Percentiles rank a stretch among this genome's conserved stretches.
phyloP scores from a whole-genome alignment of 2,329 filamentous ascomycete species.

The Tetracladium maxilliforme region DNA sequence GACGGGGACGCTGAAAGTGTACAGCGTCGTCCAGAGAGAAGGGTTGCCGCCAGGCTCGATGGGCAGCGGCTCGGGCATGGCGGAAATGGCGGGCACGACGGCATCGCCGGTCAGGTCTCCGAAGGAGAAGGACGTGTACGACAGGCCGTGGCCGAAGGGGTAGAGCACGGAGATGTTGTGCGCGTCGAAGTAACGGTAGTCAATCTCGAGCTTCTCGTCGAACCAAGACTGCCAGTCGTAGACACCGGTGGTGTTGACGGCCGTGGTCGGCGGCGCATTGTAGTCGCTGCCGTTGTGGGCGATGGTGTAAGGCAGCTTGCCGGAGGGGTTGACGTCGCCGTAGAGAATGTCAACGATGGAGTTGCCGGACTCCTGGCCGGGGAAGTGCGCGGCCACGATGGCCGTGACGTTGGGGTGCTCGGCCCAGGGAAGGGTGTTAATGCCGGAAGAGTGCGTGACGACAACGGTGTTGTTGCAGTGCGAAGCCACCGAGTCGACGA shows the following conservation, averaged over 20 bases:
- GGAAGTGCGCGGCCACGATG: conserved; percentile 44
- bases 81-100: conserved; percentile 28
- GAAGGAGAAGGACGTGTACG: conserved; percentile 43
- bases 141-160: conserved; percentile 50
- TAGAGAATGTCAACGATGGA: conserved; percentile 45
- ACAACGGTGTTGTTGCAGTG: conserved; percentile 35
- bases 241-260: conserved; percentile 18
- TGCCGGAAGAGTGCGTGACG: conserved; percentile 46
- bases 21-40: conserved; percentile 36
- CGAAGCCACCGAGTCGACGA: conserved; percentile 34
- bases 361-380: conserved; percentile 46
- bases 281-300: conserved; percentile 26
- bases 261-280: conserved; percentile 23
- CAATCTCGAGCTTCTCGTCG: conserved; percentile 49
- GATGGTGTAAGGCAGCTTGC: conserved; percentile 17
- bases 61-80: conserved; percentile 33
- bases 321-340: conserved; percentile 43
- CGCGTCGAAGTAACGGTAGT: conserved; percentile 52
- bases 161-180: conserved; percentile 42
- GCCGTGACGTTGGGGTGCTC: conserved; percentile 45
- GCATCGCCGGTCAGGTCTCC: conserved; percentile 31
- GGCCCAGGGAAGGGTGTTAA: conserved; percentile 38
- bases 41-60: conserved; percentile 36
- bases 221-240: conserved; percentile 33
- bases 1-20: conserved; percentile 28